phyloP scores from a whole-genome alignment of 257 asterid species.

The Capsicum baccatum region DNA sequence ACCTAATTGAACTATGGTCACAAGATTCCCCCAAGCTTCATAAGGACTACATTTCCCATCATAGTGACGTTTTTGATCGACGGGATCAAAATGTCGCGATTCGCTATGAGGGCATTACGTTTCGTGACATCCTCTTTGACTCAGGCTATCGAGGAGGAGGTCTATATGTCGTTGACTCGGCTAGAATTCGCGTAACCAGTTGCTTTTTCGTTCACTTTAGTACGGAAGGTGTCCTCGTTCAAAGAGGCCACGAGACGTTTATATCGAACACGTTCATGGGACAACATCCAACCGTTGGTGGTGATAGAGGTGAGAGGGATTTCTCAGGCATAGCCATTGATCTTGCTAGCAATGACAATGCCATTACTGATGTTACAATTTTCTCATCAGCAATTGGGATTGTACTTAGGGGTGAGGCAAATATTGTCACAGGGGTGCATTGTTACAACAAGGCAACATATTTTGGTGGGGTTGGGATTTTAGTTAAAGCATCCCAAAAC shows the following conservation, averaged over 20 bases:
- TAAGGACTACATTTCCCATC: neutral
- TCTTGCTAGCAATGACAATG: constrained; percentile 65
- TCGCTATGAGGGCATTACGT: constrained; percentile 58
- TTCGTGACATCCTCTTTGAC: constrained; percentile 66
- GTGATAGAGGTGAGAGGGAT: constrained; percentile 46
- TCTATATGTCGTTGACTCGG: constrained; percentile 49
- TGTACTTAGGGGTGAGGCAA: constrained; percentile 54
- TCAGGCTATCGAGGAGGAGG: constrained; percentile 62
- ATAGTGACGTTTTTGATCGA: constrained; percentile 18
- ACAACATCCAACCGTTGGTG: constrained; percentile 63
- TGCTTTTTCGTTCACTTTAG: constrained; percentile 61
- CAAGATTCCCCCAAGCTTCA: constrained; percentile 39
- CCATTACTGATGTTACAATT: constrained; percentile 55
- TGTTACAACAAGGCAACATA: constrained; percentile 65
- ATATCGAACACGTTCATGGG: constrained; percentile 58
- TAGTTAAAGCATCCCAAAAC: constrained; percentile 55
- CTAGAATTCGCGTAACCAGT: constrained; percentile 48
- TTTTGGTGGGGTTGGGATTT: constrained; percentile 63
- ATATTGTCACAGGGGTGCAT: constrained; percentile 56
- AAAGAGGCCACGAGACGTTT: constrained; percentile 67
- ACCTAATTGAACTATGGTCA: constrained; percentile 62
- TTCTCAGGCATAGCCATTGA: constrained; percentile 59
- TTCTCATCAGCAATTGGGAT: constrained; percentile 64
- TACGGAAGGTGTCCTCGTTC: constrained; percentile 53
- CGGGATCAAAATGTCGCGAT: constrained; percentile 47